A percentile compares a stretch with the other conserved stretches of the same genome.
phyloP scores from a whole-genome alignment of 2,329 filamentous ascomycete genomes.

The Trichophyton mentagrophytes region DNA sequence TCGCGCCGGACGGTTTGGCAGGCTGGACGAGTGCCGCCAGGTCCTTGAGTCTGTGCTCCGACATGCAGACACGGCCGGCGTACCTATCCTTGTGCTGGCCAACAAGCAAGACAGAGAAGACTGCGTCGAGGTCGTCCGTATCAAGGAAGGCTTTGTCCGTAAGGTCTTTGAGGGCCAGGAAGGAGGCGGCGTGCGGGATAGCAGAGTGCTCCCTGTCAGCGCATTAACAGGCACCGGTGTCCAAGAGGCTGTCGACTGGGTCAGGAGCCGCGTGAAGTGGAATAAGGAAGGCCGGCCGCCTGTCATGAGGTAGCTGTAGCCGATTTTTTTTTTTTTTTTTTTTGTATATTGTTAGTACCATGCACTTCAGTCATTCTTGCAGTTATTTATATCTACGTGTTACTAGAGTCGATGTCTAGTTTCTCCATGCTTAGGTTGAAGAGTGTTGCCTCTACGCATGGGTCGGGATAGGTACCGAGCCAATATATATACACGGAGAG shows the following conservation, averaged over 20 bases:
- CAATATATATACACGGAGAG: background rate
- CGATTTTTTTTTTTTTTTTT: background rate
- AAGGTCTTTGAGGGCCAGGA: constrained; percentile 93
- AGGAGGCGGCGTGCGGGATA: constrained; percentile 73
- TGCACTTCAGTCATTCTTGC: background rate
- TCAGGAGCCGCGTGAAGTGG: constrained; percentile 84
- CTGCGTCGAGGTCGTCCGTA: constrained; percentile 90
- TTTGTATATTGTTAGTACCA: background rate
- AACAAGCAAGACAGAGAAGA: constrained; percentile 98
- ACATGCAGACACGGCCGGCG: constrained; percentile 75
- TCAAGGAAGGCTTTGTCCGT: constrained; percentile 92
- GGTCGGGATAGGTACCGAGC: too few relatives aligned
- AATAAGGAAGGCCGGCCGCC: constrained; percentile 89
- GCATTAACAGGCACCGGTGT: constrained; percentile 76
- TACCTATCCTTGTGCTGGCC: constrained; percentile 80
- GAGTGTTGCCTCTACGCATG: too few relatives aligned
- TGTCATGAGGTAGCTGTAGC: constrained; percentile 58
- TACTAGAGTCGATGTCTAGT: background rate
- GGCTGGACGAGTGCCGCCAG: constrained; percentile 75
- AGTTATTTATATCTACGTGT: background rate
- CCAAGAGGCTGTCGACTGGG: constrained; percentile 91
- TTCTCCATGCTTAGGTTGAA: too few relatives aligned
- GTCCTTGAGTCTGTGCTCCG: constrained; percentile 85
- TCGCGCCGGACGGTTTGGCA: constrained; percentile 29
- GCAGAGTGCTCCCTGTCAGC: constrained; percentile 77